Base-by-base conservation (phyloP, 2,329 filamentous ascomycete species). In the Diplocarpon rosae region DNA sequence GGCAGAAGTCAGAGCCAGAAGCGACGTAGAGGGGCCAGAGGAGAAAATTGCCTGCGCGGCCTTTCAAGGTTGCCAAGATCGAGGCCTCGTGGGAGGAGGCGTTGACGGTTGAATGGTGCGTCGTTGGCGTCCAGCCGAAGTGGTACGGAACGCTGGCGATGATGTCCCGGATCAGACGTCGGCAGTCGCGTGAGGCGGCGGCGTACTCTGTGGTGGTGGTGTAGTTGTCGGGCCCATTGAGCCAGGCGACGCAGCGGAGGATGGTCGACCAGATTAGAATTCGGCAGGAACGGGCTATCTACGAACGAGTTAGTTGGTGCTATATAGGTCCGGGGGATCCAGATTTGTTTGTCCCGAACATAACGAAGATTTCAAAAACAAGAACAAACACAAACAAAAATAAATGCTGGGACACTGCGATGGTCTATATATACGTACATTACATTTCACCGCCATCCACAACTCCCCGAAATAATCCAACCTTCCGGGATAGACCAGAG, bases 191-290 rank as follows among this genome's bases (percentile, higher is more conserved):
- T 11, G 70, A 67, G 3, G 73, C 72, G 0, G 69, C 69, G 11
- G 72, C 70, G 53, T 78, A 80, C 59, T 79, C 74, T 27, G 72
- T 68, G 8, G 75, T 78, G 2, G 75, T 76, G 40, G 74, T 67
- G 56, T 79, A 79, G 61, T 80, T 75, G 10, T 72, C 65, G 0
- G 73, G 73, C n/a, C 69, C 63, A 54, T 69, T 73, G 14, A 75
- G 64, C 75, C 75, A 79, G 5, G 76, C 76, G 1, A 70, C 68
- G 53, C 75, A 78, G 7, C 76, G 71, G 12, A 80, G 70, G 36
- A 73, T 69, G 16, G 76, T 63, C 13, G 72, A 69, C 9, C 70
- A 68, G 15, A 79, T 65, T 37, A 75, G 68, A 16, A 80, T 62
- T 2, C 76, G 66, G 5, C 70, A 68, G 20, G 20, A 24, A 24